Evolutionary conservation across 495 filamentous ascomycete genomes (phyloP).

Genomic region (Geopyxis carbonaria): DNA sequence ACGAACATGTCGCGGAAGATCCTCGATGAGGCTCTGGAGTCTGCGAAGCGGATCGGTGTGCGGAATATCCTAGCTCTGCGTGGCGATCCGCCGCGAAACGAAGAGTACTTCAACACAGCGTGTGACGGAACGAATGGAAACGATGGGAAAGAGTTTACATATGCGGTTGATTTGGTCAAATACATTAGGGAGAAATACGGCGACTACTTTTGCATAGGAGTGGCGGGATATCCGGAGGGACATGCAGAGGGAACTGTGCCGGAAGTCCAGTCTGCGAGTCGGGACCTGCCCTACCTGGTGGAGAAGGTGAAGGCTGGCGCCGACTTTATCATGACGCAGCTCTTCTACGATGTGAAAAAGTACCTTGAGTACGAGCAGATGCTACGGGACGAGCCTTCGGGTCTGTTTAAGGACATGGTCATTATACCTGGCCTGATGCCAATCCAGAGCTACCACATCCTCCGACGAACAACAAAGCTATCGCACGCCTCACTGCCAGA

Average conservation of each 20-base stretch:
- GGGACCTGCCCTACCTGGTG: constrained; percentile 75
- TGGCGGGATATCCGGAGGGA: constrained; percentile 87
- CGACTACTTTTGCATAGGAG: constrained; percentile 93
- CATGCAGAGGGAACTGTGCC: constrained; percentile 69
- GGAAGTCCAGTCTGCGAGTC: constrained; percentile 55
- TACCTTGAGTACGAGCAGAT: constrained; percentile 63
- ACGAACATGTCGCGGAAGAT: constrained; percentile 86
- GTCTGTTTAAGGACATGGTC: constrained; percentile 68
- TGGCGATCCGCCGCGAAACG: constrained; percentile 79
- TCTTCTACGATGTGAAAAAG: constrained; percentile 79
- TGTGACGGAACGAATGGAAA: constrained; percentile 12
- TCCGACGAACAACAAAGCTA: constrained; percentile 87
- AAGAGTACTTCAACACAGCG: constrained; percentile 48
- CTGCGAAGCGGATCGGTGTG: constrained; percentile 83
- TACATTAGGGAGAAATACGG: constrained; percentile 76
- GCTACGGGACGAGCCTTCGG: constrained; percentile 66
- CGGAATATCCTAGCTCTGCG: constrained; percentile 85
- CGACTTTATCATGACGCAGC: constrained; percentile 98
- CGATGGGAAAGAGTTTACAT: constrained; percentile 52
- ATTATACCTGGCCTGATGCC: constrained; percentile 96
- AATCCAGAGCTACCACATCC: constrained; percentile 89
- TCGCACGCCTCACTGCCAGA: constrained; percentile 70
- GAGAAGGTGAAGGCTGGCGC: constrained; percentile 85
- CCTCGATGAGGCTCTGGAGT: constrained; percentile 76
- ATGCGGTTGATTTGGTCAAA: constrained; percentile 74